Evolutionary conservation across 2,329 filamentous ascomycete species (phyloP).

Genomic region (Penicillium rolfsii): DNA sequence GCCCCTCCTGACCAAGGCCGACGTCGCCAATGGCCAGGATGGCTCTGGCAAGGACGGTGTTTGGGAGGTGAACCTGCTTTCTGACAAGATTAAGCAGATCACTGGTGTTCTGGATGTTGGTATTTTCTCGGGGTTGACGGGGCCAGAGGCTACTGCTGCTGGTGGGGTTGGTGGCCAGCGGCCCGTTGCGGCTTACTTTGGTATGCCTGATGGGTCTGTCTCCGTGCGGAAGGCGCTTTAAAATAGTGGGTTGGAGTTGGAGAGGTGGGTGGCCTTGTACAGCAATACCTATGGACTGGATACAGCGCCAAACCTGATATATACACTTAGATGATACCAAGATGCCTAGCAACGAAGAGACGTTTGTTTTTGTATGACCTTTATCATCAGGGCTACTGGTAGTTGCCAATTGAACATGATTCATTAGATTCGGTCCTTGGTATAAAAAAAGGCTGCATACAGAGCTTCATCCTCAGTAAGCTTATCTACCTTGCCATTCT

Average conservation of each 20-base stretch:
- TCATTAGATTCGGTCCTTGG: conserved; percentile 24
- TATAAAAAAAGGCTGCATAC: conserved; percentile 25
- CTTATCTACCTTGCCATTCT: conserved; percentile 6
- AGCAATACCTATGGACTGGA: conserved; percentile 2
- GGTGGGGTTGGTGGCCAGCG: conserved; percentile 76
- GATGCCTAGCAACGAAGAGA: conserved; percentile 18
- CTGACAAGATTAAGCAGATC: conserved; percentile 74
- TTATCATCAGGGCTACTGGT: neutral
- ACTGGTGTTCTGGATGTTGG: conserved; percentile 90
- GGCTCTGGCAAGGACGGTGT: conserved; percentile 64
- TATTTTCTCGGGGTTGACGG: conserved; percentile 82
- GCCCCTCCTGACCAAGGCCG: conserved; percentile 67
- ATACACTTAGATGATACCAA: conserved; percentile 30
- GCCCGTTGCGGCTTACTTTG: conserved; percentile 93
- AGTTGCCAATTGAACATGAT: conserved; percentile 12
- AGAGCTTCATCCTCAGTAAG: conserved; percentile 4
- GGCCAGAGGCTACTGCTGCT: conserved; percentile 66
- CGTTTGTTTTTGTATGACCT: neutral
- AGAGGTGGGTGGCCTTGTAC: neutral
- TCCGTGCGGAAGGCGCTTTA: conserved; percentile 54
- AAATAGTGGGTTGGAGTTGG: neutral
- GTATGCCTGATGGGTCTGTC: conserved; percentile 76
- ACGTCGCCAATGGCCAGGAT: conserved; percentile 53
- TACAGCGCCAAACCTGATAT: conserved; percentile 14
- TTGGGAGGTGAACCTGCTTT: conserved; percentile 80